Evolutionary conservation across 768 basidiomycete genomes (phyloP).

Genomic region (Albatrellus ellisii): DNA sequence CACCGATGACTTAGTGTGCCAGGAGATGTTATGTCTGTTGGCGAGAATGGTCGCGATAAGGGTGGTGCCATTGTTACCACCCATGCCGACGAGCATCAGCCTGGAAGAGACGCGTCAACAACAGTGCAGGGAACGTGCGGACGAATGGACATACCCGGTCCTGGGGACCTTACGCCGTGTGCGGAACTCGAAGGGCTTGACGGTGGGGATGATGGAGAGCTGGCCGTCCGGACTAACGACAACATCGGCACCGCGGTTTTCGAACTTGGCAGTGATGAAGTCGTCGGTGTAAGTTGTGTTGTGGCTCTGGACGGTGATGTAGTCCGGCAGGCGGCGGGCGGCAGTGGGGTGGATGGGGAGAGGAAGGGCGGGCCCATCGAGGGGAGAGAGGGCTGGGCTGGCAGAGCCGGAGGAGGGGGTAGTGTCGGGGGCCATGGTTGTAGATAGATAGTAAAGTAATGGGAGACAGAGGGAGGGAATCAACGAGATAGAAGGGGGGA

Average conservation of each 20-base stretch:
- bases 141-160: constrained; percentile 55
- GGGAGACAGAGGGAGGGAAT: constrained; percentile 16
- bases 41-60: constrained; percentile 91
- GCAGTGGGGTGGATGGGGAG: constrained; percentile 77
- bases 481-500: constrained; percentile 35
- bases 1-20: constrained; percentile 86
- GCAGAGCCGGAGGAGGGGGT: constrained; percentile 39
- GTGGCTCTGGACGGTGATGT: constrained; percentile 71
- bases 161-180: constrained; percentile 76
- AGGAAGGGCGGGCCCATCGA: constrained; percentile 55
- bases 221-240: constrained; percentile 52
- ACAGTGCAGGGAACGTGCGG: not conserved
- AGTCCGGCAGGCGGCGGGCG: constrained; percentile 53
- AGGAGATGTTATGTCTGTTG: constrained; percentile 87
- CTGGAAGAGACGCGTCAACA: constrained; percentile 27
- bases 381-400: constrained; percentile 52
- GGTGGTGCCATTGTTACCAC: constrained; percentile 96
- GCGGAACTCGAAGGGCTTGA: constrained; percentile 80
- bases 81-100: constrained; percentile 92
- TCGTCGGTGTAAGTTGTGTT: constrained; percentile 74
- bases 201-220: constrained; percentile 67
- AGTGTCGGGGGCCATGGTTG: constrained; percentile 37
- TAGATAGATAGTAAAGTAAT: constrained; percentile 16
- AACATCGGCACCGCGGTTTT: constrained; percentile 68
- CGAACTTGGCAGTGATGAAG: constrained; percentile 71